Percentiles rank a stretch among this genome's conserved stretches.
phyloP scores from a whole-genome alignment of 495 filamentous ascomycete species.

The Penicillium bialowiezense region DNA sequence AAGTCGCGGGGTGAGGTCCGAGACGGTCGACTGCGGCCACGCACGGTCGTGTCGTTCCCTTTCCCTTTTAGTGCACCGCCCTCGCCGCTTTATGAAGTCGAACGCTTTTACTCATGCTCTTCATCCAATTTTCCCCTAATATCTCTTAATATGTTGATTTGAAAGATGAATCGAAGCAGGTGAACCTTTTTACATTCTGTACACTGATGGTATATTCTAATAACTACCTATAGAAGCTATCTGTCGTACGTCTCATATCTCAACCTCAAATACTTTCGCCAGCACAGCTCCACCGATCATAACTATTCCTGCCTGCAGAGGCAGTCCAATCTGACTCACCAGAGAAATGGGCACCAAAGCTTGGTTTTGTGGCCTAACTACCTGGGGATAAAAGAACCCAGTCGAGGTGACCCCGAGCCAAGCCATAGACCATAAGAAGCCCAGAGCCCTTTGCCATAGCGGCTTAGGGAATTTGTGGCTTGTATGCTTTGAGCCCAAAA shows the following conservation, averaged over 20 bases:
- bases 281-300: slow-evolving; percentile 5
- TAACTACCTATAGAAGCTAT: not conserved
- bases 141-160: too few relatives aligned
- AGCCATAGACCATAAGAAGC: slow-evolving; percentile 13
- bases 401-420: slow-evolving; percentile 21
- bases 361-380: slow-evolving; percentile 16
- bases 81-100: slow-evolving; percentile 8
- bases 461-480: not conserved
- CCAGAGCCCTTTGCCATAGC: slow-evolving; percentile 14
- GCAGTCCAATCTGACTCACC: slow-evolving; percentile 4
- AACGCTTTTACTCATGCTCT: too few relatives aligned
- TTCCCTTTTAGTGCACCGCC: slow-evolving; percentile 6
- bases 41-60: slow-evolving; percentile 3
- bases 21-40: slow-evolving; percentile 8
- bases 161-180: too few relatives aligned
- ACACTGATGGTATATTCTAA: too few relatives aligned
- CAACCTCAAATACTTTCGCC: slow-evolving; percentile 12
- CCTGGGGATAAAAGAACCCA: slow-evolving; percentile 21
- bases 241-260: slow-evolving; percentile 4
- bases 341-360: slow-evolving; percentile 18
- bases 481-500: not conserved
- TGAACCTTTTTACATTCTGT: too few relatives aligned
- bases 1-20: slow-evolving; percentile 7
- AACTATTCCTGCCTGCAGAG: slow-evolving; percentile 4
- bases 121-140: too few relatives aligned